Conservation (phyloP, 2,329 filamentous ascomycete species). For the Onygena corvina region DNA sequence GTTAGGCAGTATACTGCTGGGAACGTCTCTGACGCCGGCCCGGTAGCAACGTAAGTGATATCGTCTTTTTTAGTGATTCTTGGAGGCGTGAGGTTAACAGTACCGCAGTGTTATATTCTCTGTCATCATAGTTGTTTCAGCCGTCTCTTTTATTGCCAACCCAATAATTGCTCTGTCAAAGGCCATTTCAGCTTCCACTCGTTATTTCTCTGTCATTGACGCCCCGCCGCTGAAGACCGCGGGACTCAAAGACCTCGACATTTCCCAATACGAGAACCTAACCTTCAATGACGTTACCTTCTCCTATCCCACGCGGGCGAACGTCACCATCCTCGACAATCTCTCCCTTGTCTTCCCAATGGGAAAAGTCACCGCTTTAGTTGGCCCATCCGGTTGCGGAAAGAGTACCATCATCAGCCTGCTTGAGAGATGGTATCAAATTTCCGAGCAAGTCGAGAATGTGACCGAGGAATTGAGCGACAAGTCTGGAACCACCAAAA, state of each 20-base stretch:
- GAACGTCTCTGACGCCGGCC: constrained; percentile 25
- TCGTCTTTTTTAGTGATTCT: neutral
- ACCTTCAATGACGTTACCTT: constrained; percentile 55
- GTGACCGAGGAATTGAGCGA: constrained; percentile 3
- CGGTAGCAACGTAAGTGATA: constrained; percentile 27
- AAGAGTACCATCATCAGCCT: constrained; percentile 37
- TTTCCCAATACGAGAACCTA: constrained; percentile 44
- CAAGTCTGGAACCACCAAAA: neutral
- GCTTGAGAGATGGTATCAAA: constrained; percentile 34
- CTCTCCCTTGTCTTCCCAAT: constrained; percentile 25
- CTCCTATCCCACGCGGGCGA: constrained; percentile 49
- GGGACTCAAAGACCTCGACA: constrained; percentile 39
- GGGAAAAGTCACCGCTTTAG: constrained; percentile 34
- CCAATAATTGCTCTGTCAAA: constrained; percentile 29
- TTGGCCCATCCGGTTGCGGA: constrained; percentile 36
- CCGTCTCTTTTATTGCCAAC: constrained; percentile 11
- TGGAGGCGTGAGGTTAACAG: neutral
- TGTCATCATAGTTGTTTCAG: constrained; percentile 17
- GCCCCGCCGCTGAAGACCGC: constrained; percentile 20
- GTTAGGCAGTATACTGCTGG: constrained; percentile 26
- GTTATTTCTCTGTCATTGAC: constrained; percentile 28
- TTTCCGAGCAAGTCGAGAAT: constrained; percentile 13
- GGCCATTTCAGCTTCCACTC: constrained; percentile 22
- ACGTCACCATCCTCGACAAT: constrained; percentile 26
- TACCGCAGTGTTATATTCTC: constrained; percentile 27